phyloP scores from a whole-genome alignment of 306 rosid species.

The Quercus suber region DNA sequence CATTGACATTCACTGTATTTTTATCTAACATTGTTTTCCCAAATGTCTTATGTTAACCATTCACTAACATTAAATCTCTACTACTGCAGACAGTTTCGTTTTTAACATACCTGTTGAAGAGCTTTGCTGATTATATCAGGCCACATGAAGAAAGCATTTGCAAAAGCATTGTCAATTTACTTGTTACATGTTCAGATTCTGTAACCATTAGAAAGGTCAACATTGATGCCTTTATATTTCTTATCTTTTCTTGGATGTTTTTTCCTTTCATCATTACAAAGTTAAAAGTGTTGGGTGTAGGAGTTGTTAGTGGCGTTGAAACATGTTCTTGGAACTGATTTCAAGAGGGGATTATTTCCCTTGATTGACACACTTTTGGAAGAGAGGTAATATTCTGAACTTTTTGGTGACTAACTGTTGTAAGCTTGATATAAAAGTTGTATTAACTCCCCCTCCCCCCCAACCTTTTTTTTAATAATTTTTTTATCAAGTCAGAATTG shows the following conservation, averaged over 20 bases:
- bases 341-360: slow-evolving; percentile 97
- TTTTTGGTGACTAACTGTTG: neutral
- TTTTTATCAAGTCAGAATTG: neutral
- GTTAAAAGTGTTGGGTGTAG: slow-evolving; percentile 51
- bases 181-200: slow-evolving; percentile 98
- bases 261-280: slow-evolving; percentile 1
- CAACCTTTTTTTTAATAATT: neutral
- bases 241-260: slow-evolving; percentile 6
- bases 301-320: slow-evolving; percentile 89
- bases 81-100: slow-evolving; percentile 91
- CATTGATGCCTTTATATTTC: slow-evolving; percentile 8
- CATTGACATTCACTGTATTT: neutral
- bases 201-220: slow-evolving; percentile 91
- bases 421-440: neutral
- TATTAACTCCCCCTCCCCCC: no score
- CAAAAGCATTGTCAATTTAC: slow-evolving; percentile 96
- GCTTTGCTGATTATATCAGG: slow-evolving; percentile 93
- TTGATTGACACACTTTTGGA: slow-evolving; percentile 90
- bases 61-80: slow-evolving; percentile 24
- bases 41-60: slow-evolving; percentile 10
- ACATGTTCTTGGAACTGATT: slow-evolving; percentile 99
- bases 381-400: slow-evolving; percentile 65
- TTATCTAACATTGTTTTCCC: slow-evolving; percentile 11
- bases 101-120: slow-evolving; percentile 87
- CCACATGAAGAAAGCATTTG: slow-evolving; percentile 99